These are phyloP conservation scores for Asterophora parasitica DNA, from an alignment of 768 basidiomycete genomes.

Conservation along the genomic window DNA sequence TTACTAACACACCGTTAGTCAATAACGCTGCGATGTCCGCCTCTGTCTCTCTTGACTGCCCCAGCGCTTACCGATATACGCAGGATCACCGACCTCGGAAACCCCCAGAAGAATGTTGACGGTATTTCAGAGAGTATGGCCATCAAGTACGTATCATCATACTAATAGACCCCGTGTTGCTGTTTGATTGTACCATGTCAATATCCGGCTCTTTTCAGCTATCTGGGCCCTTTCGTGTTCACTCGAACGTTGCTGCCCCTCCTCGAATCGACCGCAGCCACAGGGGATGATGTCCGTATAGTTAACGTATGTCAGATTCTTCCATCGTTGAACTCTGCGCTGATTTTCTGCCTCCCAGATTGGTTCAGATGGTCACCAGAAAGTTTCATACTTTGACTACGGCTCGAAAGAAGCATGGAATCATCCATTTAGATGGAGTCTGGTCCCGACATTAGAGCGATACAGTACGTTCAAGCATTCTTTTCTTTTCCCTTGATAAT, in stretches of 20 bases:
- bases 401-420: not conserved
- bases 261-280: not conserved
- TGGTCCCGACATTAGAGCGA: not conserved
- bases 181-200: not conserved
- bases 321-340: not conserved
- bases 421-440: not conserved
- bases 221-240: not conserved
- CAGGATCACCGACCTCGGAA: not conserved
- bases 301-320: not conserved
- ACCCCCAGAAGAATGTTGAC: not conserved
- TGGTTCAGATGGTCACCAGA: not conserved
- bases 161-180: too few species aligned
- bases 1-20: not conserved
- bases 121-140: not conserved
- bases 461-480: not conserved
- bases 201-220: not conserved
- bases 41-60: not conserved
- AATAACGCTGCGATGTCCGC: not conserved
- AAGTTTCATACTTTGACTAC: not conserved
- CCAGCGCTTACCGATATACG: not conserved
- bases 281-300: not conserved
- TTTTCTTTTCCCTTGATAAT: not conserved
- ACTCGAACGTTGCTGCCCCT: not conserved
- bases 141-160: not conserved
- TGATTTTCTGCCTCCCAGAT: not conserved